Evolutionary conservation across 768 basidiomycete genomes (phyloP).

Genomic region (Suillus subluteus): DNA sequence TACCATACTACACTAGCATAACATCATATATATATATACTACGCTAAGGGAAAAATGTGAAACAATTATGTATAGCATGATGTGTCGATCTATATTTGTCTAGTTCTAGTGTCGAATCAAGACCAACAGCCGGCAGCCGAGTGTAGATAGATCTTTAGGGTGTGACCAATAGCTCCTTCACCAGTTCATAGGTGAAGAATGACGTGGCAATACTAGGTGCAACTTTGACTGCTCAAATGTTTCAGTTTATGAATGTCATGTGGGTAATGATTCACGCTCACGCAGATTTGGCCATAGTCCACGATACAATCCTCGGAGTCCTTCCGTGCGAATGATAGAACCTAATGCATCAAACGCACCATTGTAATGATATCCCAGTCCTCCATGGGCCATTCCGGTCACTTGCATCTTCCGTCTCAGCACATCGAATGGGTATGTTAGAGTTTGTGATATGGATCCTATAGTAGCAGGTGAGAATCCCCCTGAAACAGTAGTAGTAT

Average conservation of each 20-base stretch:
- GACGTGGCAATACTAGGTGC: slow-evolving; percentile 88
- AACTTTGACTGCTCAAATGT: slow-evolving; percentile 70
- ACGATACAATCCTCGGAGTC: slow-evolving; percentile 76
- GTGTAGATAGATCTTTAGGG: slow-evolving; percentile 23
- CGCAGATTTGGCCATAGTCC: slow-evolving; percentile 89
- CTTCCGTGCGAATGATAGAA: slow-evolving; percentile 73
- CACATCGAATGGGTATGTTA: slow-evolving; percentile 97
- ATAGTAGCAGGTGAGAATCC: slow-evolving; percentile 18
- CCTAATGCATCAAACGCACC: slow-evolving; percentile 81
- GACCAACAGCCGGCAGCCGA: background rate
- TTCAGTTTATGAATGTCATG: slow-evolving; percentile 12
- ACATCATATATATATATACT: background rate
- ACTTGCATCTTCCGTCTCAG: slow-evolving; percentile 96
- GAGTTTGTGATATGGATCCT: slow-evolving; percentile 91
- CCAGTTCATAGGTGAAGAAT: slow-evolving; percentile 82
- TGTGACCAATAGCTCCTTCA: slow-evolving; percentile 52
- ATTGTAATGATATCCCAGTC: slow-evolving; percentile 66
- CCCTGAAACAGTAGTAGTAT: slow-evolving; percentile 5
- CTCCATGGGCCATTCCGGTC: slow-evolving; percentile 69
- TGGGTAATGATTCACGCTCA: slow-evolving; percentile 44
- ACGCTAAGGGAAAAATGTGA: background rate
- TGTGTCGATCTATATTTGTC: slow-evolving; percentile 1
- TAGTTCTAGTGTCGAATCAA: slow-evolving; percentile 6
- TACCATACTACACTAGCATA: background rate
- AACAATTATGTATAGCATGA: background rate